Evolutionary conservation across 371 early-diverging fungal species (phyloP).

Genomic region (Neoconidiobolus thromboides): DNA sequence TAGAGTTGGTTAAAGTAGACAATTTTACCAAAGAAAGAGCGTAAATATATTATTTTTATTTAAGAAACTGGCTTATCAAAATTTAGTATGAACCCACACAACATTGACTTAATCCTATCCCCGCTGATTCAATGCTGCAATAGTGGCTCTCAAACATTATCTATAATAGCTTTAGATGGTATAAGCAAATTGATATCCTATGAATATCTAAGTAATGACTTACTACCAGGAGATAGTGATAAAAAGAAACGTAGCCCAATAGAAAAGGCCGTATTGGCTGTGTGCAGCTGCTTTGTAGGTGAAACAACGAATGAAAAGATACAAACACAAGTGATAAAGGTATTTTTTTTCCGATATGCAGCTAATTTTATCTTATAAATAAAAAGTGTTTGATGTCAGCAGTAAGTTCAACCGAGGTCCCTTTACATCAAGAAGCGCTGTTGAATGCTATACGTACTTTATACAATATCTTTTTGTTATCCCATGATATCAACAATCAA

Average conservation of each 20-base stretch:
- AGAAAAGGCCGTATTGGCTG: slow-evolving; percentile 30
- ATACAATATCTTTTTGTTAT: slow-evolving; percentile 46
- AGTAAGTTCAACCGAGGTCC: slow-evolving; percentile 41
- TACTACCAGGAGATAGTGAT: not conserved
- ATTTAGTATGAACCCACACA: not conserved
- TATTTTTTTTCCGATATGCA: slow-evolving; percentile 3
- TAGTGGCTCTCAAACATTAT: slow-evolving; percentile 1
- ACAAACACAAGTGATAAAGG: slow-evolving; percentile 56
- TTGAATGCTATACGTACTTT: slow-evolving; percentile 57
- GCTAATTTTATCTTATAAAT: not conserved
- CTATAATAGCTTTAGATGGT: slow-evolving; percentile 1
- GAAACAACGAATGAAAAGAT: slow-evolving; percentile 56
- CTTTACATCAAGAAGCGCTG: slow-evolving; percentile 55
- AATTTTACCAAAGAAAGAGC: slow-evolving; percentile 4
- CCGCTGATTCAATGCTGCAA: not conserved
- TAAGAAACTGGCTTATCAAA: not conserved
- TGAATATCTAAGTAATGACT: not conserved
- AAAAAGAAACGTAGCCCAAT: slow-evolving; percentile 9
- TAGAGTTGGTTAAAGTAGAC: slow-evolving; percentile 2
- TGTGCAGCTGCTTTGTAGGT: slow-evolving; percentile 35
- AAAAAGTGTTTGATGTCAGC: slow-evolving; percentile 61
- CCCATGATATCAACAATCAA: slow-evolving; percentile 54
- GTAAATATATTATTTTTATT: not conserved
- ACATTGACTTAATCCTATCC: not conserved
- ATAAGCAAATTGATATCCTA: slow-evolving; percentile 4